A percentile compares a stretch with the other conserved stretches of the same genome.
phyloP scores from a whole-genome alignment of 73 alveolate species.

The Paramecium sonneborni region DNA sequence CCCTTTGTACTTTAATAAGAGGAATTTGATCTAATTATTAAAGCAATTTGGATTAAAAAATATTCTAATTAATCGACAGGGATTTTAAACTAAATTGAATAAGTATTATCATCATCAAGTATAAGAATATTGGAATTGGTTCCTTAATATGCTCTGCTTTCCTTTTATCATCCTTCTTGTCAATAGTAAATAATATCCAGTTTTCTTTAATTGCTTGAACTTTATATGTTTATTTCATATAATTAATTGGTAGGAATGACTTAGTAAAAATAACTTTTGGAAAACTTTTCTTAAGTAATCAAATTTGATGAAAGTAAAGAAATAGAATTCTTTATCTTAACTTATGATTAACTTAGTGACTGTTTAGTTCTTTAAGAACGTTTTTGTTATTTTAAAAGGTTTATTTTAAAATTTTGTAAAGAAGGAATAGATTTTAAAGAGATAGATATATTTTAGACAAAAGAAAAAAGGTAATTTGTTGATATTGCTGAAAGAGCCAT shows the following conservation, averaged over 20 bases:
- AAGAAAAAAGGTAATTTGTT: constrained; percentile 4
- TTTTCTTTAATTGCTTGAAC: background rate
- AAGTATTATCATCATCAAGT: constrained; percentile 4
- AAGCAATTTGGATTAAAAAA: constrained; percentile 4
- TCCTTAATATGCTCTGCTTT: background rate
- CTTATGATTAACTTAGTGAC: constrained; percentile 25
- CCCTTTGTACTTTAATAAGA: constrained; percentile 10
- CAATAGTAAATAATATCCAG: background rate
- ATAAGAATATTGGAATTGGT: constrained; percentile 33
- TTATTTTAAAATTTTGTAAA: background rate
- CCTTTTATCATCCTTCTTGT: background rate
- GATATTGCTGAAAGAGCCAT: constrained; percentile 48
- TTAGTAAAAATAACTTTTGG: background rate
- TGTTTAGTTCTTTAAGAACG: background rate
- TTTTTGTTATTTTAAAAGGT: background rate
- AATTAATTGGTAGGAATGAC: background rate
- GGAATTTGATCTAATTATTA: background rate
- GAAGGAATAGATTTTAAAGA: background rate
- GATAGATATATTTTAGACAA: background rate
- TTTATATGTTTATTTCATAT: constrained; percentile 17
- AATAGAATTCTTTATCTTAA: background rate
- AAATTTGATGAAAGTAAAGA: constrained; percentile 39
- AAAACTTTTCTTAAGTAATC: background rate
- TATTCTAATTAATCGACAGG: background rate
- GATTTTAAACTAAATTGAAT: background rate